Conservation (phyloP, 257 asterid genomes). For the Oldenlandia corymbosa region DNA sequence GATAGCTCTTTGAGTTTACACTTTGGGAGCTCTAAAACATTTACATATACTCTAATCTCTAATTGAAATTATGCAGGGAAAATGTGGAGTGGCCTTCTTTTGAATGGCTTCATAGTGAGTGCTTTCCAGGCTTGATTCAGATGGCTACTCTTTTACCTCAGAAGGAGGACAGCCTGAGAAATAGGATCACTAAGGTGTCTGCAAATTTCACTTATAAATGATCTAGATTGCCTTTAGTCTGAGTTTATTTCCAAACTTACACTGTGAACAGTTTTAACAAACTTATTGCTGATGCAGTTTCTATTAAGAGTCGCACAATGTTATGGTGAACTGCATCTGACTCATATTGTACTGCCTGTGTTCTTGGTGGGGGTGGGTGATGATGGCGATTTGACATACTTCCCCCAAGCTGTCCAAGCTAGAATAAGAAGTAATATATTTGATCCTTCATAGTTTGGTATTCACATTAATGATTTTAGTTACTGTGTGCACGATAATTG, state of each 20-base stretch:
- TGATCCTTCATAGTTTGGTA: not conserved
- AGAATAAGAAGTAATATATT: conserved; percentile 49
- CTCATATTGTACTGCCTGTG: conserved; percentile 79
- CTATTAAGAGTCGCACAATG: conserved; percentile 57
- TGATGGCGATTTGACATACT: conserved; percentile 53
- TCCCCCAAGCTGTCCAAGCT: conserved; percentile 51
- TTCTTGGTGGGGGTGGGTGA: conserved; percentile 84
- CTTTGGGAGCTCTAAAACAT: conserved; percentile 1
- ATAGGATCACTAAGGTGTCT: conserved; percentile 67
- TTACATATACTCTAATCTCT: conserved; percentile 2
- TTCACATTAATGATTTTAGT: not conserved
- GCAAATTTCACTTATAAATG: not conserved
- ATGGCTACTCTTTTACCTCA: conserved; percentile 79
- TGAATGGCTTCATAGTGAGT: conserved; percentile 83
- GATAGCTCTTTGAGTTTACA: conserved; percentile 4
- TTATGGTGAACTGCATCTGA: conserved; percentile 76
- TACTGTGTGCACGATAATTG: conserved; percentile 10
- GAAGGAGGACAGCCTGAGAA: conserved; percentile 87
- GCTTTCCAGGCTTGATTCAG: conserved; percentile 81
- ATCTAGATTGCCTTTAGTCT: not conserved
- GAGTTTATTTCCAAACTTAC: conserved; percentile 2
- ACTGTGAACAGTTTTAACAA: conserved; percentile 4
- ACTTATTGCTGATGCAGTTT: conserved; percentile 49
- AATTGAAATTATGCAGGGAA: conserved; percentile 51
- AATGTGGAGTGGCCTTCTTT: conserved; percentile 77